Base-by-base conservation (phyloP, 208 protist genomes). In the Leishmania mexicana region DNA sequence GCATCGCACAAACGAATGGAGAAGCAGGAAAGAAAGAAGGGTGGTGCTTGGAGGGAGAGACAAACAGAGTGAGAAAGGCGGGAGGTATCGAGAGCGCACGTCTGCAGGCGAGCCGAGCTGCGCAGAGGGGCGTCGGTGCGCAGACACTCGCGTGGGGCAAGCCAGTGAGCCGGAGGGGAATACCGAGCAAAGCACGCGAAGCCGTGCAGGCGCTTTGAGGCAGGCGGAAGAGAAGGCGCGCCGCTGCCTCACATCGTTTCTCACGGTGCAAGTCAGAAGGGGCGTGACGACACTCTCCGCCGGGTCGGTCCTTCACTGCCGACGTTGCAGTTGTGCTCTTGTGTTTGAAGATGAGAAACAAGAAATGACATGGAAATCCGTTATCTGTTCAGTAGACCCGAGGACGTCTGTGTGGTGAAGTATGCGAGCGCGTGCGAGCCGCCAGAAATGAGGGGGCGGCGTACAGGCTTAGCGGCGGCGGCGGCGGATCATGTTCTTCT, bases 401-500 rank as follows among this genome's bases (percentile, higher is more conserved):
- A 78, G 53, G 70, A 68, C 4, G 17, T 49, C 67, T 11, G 64
- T 42, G 64, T 53, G 53, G 45, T 6, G 11, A 72, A 28, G 49
- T 42, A 62, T 65, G 24, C 31, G 47, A 40, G 42, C 38, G 42
- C 58, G 13, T 72, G 40, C 19, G 67, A 40, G 38, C 24, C 54
- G 24, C 51, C 17, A 42, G 35, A 35, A 58, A 11, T 19, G 35
- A 42, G 42, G 10, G 11, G 21, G n/a, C 15, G 28, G 10, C 35
- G 17, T 11, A 60, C 45, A 15, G 17, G 31, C 97, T 93, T 99
- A 99, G 86, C 99, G 98, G 81, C 96, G 99, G 90, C 99, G 99
- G 97, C 99, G 99, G 84, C 99, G 89, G 81, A 98, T 90, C 60
- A 99, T 97, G 84, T 99, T 99, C 85, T 99, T 98, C 84, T 99